phyloP scores from a whole-genome alignment of 441 rosid genomes.

The Aquilaria agallochum region DNA sequence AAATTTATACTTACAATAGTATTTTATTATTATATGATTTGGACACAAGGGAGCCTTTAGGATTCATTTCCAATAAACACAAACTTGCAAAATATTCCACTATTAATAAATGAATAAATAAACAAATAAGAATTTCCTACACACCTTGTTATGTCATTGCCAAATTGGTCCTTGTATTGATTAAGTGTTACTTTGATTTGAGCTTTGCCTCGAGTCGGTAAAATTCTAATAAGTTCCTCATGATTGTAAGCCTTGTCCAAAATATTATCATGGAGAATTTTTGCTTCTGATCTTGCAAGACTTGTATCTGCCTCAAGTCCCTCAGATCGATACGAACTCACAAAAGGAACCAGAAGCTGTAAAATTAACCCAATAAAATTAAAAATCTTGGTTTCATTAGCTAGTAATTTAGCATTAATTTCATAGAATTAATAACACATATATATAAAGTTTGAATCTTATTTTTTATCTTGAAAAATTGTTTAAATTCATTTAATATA shows the following conservation, averaged over 20 bases:
- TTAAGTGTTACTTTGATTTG: slow-evolving; percentile 69
- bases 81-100: too few relatives aligned
- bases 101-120: too few relatives aligned
- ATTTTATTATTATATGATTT: too few relatives aligned
- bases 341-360: slow-evolving; percentile 82
- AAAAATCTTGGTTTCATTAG: too few relatives aligned
- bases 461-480: too few relatives aligned
- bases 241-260: slow-evolving; percentile 51
- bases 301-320: slow-evolving; percentile 64
- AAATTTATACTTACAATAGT: too few relatives aligned
- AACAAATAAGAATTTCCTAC: not conserved
- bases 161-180: slow-evolving; percentile 61
- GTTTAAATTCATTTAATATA: too few relatives aligned
- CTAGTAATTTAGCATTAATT: too few relatives aligned
- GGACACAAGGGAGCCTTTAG: too few relatives aligned
- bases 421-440: too few relatives aligned
- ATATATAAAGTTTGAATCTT: too few relatives aligned
- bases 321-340: slow-evolving; percentile 64
- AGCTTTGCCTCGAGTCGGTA: slow-evolving; percentile 73
- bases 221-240: slow-evolving; percentile 65
- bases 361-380: not conserved
- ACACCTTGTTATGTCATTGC: slow-evolving; percentile 68
- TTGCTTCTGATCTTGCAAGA: slow-evolving; percentile 71
- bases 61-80: too few relatives aligned
- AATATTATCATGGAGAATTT: slow-evolving; percentile 65